Conservation (phyloP, 83 land plant genomes). For the Thuja plicata region DNA sequence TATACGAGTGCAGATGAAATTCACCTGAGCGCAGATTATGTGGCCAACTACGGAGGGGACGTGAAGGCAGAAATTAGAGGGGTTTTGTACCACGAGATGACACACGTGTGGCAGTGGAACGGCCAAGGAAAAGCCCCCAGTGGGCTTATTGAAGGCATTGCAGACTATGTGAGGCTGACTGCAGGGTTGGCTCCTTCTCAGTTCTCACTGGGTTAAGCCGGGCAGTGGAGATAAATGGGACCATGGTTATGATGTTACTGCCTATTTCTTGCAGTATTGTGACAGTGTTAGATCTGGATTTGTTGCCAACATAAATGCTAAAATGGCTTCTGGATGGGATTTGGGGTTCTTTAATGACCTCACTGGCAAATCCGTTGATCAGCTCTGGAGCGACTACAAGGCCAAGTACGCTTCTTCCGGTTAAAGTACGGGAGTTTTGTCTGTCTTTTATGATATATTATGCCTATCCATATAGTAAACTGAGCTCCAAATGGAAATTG, state of each 20-base stretch:
- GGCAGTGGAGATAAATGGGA: slow-evolving; percentile 56
- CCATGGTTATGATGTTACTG: slow-evolving; percentile 63
- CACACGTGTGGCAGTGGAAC: slow-evolving; percentile 69
- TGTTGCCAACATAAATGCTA: no score
- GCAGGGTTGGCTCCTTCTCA: slow-evolving; percentile 35
- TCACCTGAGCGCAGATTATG: slow-evolving; percentile 35
- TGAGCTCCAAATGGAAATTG: no score
- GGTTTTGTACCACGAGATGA: slow-evolving; percentile 63
- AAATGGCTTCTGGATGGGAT: no score
- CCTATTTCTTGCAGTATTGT: slow-evolving; percentile 51
- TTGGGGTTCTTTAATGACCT: no score
- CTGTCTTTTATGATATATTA: no score
- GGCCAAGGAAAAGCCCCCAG: slow-evolving; percentile 39
- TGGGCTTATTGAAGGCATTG: slow-evolving; percentile 61
- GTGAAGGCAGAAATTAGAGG: slow-evolving; percentile 32
- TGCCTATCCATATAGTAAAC: no score
- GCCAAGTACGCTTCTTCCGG: no score
- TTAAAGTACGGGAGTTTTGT: no score
- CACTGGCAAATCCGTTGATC: no score
- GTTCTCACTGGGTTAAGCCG: slow-evolving; percentile 44
- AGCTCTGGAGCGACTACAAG: no score
- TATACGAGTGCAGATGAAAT: slow-evolving; percentile 30
- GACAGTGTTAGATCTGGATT: slow-evolving; percentile 39
- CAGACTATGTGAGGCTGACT: slow-evolving; percentile 48
- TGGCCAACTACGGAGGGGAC: slow-evolving; percentile 34